Evolutionary conservation across 2,329 filamentous ascomycete genomes (phyloP).

Genomic region (Coniosporium tulheliwenetii): DNA sequence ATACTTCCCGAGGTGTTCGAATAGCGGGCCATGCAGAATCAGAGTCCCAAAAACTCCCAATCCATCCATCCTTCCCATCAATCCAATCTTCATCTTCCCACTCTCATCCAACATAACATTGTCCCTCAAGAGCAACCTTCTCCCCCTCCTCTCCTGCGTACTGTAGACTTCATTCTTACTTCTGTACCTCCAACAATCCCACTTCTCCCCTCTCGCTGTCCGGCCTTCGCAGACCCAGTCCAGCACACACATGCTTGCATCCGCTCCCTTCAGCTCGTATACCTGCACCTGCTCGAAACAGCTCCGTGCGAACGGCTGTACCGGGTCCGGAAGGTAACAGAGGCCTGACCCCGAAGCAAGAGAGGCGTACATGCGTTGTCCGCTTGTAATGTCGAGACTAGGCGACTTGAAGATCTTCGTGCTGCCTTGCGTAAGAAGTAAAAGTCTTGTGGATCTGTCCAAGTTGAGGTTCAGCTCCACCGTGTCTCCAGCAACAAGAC

Average conservation of each 20-base stretch:
- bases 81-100: conserved; percentile 8
- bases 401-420: conserved; percentile 87
- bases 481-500: conserved; percentile 74
- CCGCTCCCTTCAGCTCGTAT: conserved; percentile 36
- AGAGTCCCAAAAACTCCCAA: conserved; percentile 72
- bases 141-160: conserved; percentile 35
- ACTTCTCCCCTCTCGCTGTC: conserved; percentile 71
- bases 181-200: conserved; percentile 66
- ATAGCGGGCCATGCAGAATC: conserved; percentile 60
- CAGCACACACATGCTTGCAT: conserved; percentile 52
- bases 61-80: conserved; percentile 47
- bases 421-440: conserved; percentile 52
- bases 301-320: conserved; percentile 77
- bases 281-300: conserved; percentile 76
- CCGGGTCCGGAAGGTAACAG: conserved; percentile 70
- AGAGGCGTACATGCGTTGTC: conserved; percentile 33
- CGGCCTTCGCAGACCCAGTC: conserved; percentile 94
- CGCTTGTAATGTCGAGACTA: conserved; percentile 27
- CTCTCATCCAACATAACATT: conserved; percentile 55
- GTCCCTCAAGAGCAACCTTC: conserved; percentile 63
- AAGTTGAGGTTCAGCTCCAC: conserved; percentile 60
- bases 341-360: conserved; percentile 34
- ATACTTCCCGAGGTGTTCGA: conserved; percentile 51
- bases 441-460: conserved; percentile 47
- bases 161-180: conserved; percentile 66